These are phyloP conservation scores for Bolboschoenus planiculmis DNA, from an alignment of 176 grass and related monocot species.

Conservation along the genomic window DNA sequence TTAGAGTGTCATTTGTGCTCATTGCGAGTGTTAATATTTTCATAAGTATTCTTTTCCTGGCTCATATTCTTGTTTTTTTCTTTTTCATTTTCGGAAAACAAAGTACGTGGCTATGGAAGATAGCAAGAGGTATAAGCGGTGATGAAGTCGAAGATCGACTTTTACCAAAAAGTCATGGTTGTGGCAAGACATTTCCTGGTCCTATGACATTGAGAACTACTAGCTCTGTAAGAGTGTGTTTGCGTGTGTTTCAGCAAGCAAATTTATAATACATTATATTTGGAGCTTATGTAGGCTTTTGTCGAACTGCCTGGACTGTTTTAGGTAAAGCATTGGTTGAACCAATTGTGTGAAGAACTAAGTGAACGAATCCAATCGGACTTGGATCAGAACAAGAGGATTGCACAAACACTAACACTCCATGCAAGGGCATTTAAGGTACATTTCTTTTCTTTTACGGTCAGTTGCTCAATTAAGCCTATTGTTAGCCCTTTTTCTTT, in stretches of 20 bases:
- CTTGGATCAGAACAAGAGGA: conserved; percentile 77
- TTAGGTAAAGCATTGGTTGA: conserved; percentile 78
- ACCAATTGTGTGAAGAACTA: conserved; percentile 86
- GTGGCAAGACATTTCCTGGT: conserved; percentile 99
- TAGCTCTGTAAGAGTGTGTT: conserved; percentile 34
- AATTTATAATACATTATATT: too few relatives aligned
- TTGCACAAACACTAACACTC: conserved; percentile 69
- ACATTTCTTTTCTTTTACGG: not conserved
- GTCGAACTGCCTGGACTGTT: not conserved
- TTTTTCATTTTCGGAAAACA: not conserved
- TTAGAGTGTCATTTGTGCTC: not conserved
- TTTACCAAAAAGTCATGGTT: conserved; percentile 85
- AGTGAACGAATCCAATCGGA: conserved; percentile 83
- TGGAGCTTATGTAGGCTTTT: not conserved
- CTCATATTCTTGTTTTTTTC: not conserved
- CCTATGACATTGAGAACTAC: conserved; percentile 60
- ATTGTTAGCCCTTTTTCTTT: not conserved
- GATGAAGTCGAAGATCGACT: conserved; percentile 90
- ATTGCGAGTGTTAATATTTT: not conserved
- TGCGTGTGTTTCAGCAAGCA: not conserved
- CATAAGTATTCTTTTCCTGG: conserved; percentile 11
- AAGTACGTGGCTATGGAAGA: conserved; percentile 94
- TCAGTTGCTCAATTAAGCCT: not conserved
- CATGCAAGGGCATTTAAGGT: conserved; percentile 80
- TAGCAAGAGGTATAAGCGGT: conserved; percentile 75